Evolutionary conservation across 2,329 filamentous ascomycete genomes (phyloP).

Genomic region (Clonostachys chloroleuca): DNA sequence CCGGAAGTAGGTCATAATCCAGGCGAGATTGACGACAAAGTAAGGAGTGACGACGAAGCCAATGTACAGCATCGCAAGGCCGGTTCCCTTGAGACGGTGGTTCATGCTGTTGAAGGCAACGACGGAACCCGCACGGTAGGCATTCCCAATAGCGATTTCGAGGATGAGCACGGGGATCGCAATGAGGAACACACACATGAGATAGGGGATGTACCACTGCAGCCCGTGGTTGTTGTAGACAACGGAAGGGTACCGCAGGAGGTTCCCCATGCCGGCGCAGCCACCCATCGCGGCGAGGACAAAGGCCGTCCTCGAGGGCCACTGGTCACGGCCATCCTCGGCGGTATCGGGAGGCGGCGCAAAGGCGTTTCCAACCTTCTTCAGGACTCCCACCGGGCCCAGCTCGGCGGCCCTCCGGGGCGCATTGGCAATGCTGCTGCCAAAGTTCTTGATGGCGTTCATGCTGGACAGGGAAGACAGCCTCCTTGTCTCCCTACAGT

Average conservation of each 20-base stretch:
- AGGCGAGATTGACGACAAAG: constrained; percentile 51
- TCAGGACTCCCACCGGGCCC: constrained; percentile 9
- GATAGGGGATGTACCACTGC: constrained; percentile 57
- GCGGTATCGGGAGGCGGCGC: constrained; percentile 28
- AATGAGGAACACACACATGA: constrained; percentile 48
- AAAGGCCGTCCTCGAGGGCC: constrained; percentile 50
- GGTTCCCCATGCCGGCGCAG: constrained; percentile 52
- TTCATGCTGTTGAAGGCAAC: constrained; percentile 51
- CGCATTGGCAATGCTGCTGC: constrained; percentile 3
- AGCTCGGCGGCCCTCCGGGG: constrained; percentile 8
- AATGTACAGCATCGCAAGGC: constrained; percentile 45
- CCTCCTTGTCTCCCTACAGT: too few species aligned
- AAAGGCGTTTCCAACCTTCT: constrained; percentile 22
- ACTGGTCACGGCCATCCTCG: constrained; percentile 43
- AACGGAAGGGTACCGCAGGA: constrained; percentile 52
- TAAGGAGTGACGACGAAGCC: constrained; percentile 52
- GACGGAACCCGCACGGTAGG: constrained; percentile 49
- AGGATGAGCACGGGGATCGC: constrained; percentile 52
- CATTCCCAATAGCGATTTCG: constrained; percentile 67
- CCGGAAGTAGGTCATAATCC: constrained; percentile 56
- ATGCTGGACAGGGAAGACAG: neutral
- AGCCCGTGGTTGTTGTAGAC: constrained; percentile 57
- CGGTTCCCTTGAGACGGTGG: constrained; percentile 46
- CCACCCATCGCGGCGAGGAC: constrained; percentile 55
- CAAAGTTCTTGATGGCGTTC: constrained; percentile 5